Evolutionary conservation across 2,329 filamentous ascomycete species (phyloP).

Genomic region (Uncinocarpus reesii): DNA sequence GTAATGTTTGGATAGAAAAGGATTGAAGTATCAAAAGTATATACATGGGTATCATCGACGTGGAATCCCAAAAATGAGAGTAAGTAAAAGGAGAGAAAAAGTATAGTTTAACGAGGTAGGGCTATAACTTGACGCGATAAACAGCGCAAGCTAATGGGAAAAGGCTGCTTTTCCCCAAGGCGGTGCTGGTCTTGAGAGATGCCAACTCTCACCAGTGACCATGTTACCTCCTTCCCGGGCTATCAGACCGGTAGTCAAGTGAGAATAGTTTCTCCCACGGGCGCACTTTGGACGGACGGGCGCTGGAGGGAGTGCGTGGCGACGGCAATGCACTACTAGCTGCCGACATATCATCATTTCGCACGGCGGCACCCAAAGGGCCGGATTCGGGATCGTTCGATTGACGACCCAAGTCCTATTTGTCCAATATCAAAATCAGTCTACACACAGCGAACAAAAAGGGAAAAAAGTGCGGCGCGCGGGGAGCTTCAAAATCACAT

Average conservation of each 20-base stretch:
- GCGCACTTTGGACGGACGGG: slow-evolving; percentile 22
- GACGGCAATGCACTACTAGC: slow-evolving; percentile 17
- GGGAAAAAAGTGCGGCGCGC: background rate
- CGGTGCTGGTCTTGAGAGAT: background rate
- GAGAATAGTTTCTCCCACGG: slow-evolving; percentile 38
- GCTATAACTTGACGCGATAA: background rate
- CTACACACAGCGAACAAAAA: slow-evolving; percentile 10
- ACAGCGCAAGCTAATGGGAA: background rate
- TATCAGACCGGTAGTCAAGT: slow-evolving; percentile 34
- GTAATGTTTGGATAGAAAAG: too few species aligned
- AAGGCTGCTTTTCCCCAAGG: background rate
- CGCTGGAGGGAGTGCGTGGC: slow-evolving; percentile 22
- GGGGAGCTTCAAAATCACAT: slow-evolving; percentile 8
- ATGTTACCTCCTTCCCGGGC: slow-evolving; percentile 17
- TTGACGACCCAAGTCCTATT: slow-evolving; percentile 13
- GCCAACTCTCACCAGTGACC: background rate
- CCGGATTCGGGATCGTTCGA: background rate
- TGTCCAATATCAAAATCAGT: slow-evolving; percentile 14
- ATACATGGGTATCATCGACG: slow-evolving; percentile 3
- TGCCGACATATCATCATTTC: slow-evolving; percentile 10
- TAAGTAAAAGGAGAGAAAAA: background rate
- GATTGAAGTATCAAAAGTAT: background rate
- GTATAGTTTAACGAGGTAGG: background rate
- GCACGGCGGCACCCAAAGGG: slow-evolving; percentile 14
- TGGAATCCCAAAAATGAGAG: background rate